A percentile compares a stretch with the other conserved stretches of the same genome.
These are phyloP conservation scores for Prunus campanulata DNA, from an alignment of 306 rosid species.

Conservation along the genomic window DNA sequence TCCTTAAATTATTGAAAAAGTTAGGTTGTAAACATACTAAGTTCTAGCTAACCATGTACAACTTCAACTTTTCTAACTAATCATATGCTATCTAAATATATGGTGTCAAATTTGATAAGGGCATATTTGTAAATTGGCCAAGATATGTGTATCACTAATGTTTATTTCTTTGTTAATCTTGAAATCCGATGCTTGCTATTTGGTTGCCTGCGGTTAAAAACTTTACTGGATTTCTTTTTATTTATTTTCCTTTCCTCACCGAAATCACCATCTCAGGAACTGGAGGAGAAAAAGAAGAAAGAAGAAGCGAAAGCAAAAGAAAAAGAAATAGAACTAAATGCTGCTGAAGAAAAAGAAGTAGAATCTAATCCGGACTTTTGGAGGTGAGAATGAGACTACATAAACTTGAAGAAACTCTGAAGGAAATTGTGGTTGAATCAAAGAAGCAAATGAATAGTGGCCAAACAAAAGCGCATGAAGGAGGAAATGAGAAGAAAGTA, in stretches of 20 bases:
- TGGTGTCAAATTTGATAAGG: background rate
- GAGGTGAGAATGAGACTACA: conserved; percentile 72
- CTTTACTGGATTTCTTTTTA: conserved; percentile 9
- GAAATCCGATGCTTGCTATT: too few relatives aligned
- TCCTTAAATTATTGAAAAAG: background rate
- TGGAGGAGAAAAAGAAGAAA: conserved; percentile 58
- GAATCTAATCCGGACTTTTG: conserved; percentile 36
- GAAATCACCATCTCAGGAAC: conserved; percentile 50
- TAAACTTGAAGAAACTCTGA: conserved; percentile 76
- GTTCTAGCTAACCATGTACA: background rate
- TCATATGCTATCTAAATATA: background rate
- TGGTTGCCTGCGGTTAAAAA: too few relatives aligned
- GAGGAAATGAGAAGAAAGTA: conserved; percentile 28
- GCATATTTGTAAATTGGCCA: background rate
- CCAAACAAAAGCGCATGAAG: conserved; percentile 24
- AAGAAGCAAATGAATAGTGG: conserved; percentile 37
- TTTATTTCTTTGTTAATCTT: too few relatives aligned
- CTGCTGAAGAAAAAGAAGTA: conserved; percentile 47
- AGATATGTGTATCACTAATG: background rate
- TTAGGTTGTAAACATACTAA: background rate
- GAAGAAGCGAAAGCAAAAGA: conserved; percentile 52
- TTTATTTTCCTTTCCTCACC: conserved; percentile 10
- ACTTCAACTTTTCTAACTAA: background rate
- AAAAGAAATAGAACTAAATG: conserved; percentile 55
- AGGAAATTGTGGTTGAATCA: conserved; percentile 63